phyloP scores from a whole-genome alignment of 2,329 filamentous ascomycete genomes.

The Coniella vitis region DNA sequence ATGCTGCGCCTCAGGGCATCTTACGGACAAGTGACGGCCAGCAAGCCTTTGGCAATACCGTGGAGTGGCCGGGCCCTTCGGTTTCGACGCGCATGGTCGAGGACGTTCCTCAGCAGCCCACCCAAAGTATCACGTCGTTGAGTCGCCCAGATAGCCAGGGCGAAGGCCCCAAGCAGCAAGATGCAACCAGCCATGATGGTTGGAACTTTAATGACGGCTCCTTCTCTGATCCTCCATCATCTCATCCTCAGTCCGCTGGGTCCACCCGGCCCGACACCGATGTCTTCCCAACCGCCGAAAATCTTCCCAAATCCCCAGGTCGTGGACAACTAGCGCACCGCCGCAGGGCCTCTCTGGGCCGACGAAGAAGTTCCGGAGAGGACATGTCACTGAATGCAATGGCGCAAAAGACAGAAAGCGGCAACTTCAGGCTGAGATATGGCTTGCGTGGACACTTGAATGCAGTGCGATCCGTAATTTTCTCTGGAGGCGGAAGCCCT shows the following conservation, averaged over 20 bases:
- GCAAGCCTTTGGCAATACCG: conserved; percentile 24
- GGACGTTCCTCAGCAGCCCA: conserved; percentile 23
- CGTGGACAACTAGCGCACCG: conserved; percentile 63
- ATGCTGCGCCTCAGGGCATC: conserved; percentile 31
- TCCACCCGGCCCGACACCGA: conserved; percentile 76
- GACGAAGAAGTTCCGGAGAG: conserved; percentile 63
- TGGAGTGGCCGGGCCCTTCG: conserved; percentile 28
- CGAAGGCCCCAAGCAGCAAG: conserved; percentile 38
- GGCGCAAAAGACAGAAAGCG: conserved; percentile 58
- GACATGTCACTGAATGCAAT: conserved; percentile 46
- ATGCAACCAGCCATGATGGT: conserved; percentile 55
- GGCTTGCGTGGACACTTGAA: conserved; percentile 88
- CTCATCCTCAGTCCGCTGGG: conserved; percentile 38
- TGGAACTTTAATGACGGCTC: conserved; percentile 89
- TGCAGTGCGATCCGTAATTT: conserved; percentile 89
- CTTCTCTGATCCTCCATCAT: conserved; percentile 48
- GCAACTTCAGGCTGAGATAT: conserved; percentile 87
- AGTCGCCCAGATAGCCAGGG: conserved; percentile 36
- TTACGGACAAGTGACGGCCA: conserved; percentile 10
- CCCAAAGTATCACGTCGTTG: conserved; percentile 34
- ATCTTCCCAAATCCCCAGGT: conserved; percentile 72
- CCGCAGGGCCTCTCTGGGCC: conserved; percentile 72
- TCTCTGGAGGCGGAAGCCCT: conserved; percentile 91
- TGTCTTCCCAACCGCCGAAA: conserved; percentile 75
- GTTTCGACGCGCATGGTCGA: conserved; percentile 19